Conservation (phyloP, 805 yeast species). For the Myxozyma lipomycoides region DNA sequence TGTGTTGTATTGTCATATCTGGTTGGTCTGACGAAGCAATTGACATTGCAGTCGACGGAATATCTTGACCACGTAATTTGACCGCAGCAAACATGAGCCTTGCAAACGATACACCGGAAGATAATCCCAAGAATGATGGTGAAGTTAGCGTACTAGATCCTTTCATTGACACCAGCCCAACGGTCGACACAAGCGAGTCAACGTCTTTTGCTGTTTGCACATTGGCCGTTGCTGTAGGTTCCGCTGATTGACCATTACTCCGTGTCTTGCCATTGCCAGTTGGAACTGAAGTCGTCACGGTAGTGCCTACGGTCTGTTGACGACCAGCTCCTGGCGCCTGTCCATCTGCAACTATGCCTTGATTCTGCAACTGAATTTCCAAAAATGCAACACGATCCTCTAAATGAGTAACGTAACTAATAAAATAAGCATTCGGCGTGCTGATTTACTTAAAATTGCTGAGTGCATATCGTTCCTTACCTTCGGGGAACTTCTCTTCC, state of each 20-base stretch:
- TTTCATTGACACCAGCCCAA: slow-evolving; percentile 33
- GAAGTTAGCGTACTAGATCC: slow-evolving; percentile 29
- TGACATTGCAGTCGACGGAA: slow-evolving; percentile 28
- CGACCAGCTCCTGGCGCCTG: not conserved
- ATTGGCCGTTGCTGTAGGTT: not conserved
- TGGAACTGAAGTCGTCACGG: not conserved
- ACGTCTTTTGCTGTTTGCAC: slow-evolving; percentile 16
- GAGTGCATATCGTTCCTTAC: slow-evolving; percentile 44
- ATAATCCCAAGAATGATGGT: slow-evolving; percentile 34
- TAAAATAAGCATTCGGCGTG: not conserved
- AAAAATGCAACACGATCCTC: slow-evolving; percentile 62
- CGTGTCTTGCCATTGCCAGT: slow-evolving; percentile 1
- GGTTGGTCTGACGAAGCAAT: slow-evolving; percentile 26
- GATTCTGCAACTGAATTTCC: slow-evolving; percentile 47
- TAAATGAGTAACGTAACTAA: slow-evolving; percentile 56
- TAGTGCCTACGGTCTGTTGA: not conserved
- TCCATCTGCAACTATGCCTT: slow-evolving; percentile 39
- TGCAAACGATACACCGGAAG: slow-evolving; percentile 65
- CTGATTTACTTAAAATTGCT: too few species aligned
- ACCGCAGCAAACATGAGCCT: slow-evolving; percentile 74
- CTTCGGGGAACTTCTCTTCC: slow-evolving; percentile 78
- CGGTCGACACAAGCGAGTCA: slow-evolving; percentile 31
- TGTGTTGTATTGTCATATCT: slow-evolving; percentile 30
- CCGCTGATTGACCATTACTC: not conserved
- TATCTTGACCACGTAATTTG: slow-evolving; percentile 40